Evolutionary conservation across 805 yeast genomes (phyloP), one percentile per base, ranked within the genome.

Genomic region (Metschnikowia picachoensis): DNA sequence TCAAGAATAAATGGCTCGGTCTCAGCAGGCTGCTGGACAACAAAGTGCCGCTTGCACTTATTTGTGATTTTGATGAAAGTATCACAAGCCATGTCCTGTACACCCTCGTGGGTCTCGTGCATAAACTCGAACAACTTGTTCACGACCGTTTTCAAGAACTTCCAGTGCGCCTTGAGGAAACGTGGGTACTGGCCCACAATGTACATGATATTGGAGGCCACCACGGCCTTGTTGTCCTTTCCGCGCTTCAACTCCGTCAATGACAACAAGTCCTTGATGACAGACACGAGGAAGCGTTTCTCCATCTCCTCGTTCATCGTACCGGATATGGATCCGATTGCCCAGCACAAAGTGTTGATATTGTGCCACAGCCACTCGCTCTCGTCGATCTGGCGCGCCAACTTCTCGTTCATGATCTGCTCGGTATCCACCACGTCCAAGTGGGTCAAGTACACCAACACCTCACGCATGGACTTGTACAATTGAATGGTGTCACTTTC

Each of bases 101-200:
- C 99, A 73, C 99, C 99, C 68, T 92, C 99, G 68, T 94, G 99
- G n/a, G 97, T 90, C 76, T 94, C 99, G 72, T 94, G 98, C 99
- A 94, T 94, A 62, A 94, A 94, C 67, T 94, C 99, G 67, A 94
- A 94, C 59, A 94, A 77, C 67, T 94, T 94, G 69, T 88, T 85
- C 50, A 94, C 92, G 37, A 94, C 99, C 0, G 98, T 94, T 66
- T 91, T 92, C 64, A 94, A 72, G 60, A 94, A 94, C 66, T 87
- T 90, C 99, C 99, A 94, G 65, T 94, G 99, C 8, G 98, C 98
- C 60, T 91, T 91, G 63, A 94, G 76, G 62, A 94, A 94, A 64
- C 99, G 77, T 44, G 99, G 99, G 64, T 94, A 94, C 71, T 94
- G 99, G 39, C 99, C 99, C 51, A 94, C 99, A 69, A 94, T 94